A percentile compares a stretch with the other conserved stretches of the same genome.
Conservation (phyloP, 305 asterid genomes). For the Fraxinus greggii region DNA sequence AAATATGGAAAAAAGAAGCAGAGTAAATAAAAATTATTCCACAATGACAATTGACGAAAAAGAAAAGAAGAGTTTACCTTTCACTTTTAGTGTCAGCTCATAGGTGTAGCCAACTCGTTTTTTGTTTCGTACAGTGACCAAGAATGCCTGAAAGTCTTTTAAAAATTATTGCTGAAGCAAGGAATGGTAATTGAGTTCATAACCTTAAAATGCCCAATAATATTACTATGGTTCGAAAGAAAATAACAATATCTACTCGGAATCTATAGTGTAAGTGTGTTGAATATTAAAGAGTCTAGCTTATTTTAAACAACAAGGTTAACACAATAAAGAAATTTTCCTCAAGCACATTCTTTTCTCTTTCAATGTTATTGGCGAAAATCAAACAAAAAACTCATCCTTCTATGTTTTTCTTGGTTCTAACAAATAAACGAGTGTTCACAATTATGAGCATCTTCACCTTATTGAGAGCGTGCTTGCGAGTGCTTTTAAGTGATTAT, state of each 20-base stretch:
- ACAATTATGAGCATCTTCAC: not conserved
- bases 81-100: constrained; percentile 65
- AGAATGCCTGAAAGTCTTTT: constrained; percentile 61
- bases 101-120: constrained; percentile 91
- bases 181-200: not conserved
- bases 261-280: no score
- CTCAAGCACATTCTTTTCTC: not conserved
- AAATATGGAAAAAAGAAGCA: not conserved
- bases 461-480: not conserved
- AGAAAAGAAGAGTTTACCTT: constrained; percentile 42
- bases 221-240: no score
- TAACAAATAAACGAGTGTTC: not conserved
- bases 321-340: not conserved
- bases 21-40: not conserved
- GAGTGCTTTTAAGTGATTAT: no score
- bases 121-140: constrained; percentile 30
- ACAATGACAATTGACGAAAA: not conserved
- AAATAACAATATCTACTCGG: no score
- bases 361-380: not conserved
- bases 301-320: not conserved
- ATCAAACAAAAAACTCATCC: not conserved
- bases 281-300: not conserved
- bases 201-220: not conserved
- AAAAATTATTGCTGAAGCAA: not conserved
- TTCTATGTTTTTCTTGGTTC: not conserved